These are phyloP conservation scores for Tricholoma bakamatsutake DNA, from an alignment of 768 basidiomycete genomes.

Conservation along the genomic window DNA sequence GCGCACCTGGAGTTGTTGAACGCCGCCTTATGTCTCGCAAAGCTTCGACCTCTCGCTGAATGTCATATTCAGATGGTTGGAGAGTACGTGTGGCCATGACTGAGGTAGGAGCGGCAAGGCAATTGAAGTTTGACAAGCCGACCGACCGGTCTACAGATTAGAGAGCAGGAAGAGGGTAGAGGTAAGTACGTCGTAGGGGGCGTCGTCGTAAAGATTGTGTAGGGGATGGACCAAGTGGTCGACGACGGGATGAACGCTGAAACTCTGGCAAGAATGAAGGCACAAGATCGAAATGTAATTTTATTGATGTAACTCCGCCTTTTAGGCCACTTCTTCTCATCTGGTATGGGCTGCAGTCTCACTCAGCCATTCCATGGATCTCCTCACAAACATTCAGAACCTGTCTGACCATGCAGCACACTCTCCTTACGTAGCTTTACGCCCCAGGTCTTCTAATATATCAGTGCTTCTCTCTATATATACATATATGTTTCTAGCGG, in stretches of 20 bases:
- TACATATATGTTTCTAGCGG: not conserved
- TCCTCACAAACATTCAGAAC: not conserved
- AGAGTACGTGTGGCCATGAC: constrained; percentile 40
- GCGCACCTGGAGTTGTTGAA: constrained; percentile 77
- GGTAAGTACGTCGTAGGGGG: not conserved
- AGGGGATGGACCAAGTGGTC: not conserved
- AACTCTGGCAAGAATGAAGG: constrained; percentile 3
- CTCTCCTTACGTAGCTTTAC: not conserved
- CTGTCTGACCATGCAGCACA: not conserved
- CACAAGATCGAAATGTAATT: constrained; percentile 10
- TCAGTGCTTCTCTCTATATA: not conserved
- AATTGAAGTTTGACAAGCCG: not conserved
- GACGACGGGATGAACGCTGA: not conserved
- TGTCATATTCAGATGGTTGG: constrained; percentile 81
- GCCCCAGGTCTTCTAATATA: not conserved
- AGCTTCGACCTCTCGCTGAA: constrained; percentile 81
- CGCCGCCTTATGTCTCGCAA: constrained; percentile 79
- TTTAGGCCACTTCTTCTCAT: not conserved
- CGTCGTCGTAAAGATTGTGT: not conserved
- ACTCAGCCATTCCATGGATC: not conserved
- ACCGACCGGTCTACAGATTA: constrained; percentile 2
- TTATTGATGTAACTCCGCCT: constrained; percentile 18
- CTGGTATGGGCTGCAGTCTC: not conserved
- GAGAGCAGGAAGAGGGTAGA: not conserved
- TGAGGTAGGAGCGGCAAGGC: constrained; percentile 8